Evolutionary conservation across 805 yeast species (phyloP).

Genomic region (Myxozyma monticola): DNA sequence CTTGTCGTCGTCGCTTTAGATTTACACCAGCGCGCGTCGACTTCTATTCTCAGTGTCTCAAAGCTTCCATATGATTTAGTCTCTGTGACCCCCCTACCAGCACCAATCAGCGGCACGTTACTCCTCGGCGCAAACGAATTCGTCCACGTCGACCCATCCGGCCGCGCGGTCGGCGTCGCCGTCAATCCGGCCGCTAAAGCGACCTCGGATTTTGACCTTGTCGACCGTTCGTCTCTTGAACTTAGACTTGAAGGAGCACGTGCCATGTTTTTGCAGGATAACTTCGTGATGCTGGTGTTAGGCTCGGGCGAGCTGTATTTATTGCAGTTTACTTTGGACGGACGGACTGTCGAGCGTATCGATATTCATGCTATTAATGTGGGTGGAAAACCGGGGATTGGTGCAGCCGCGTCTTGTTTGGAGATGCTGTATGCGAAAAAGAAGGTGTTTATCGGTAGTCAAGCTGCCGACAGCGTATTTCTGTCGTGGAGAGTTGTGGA

Average conservation of each 20-base stretch:
- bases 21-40: conserved; percentile 54
- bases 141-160: conserved; percentile 76
- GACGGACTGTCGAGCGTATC: conserved; percentile 40
- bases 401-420: conserved; percentile 21
- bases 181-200: conserved; percentile 55
- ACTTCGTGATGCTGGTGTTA: conserved; percentile 45
- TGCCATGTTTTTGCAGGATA: conserved; percentile 40
- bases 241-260: conserved; percentile 57
- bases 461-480: conserved; percentile 59
- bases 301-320: conserved; percentile 48
- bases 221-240: conserved; percentile 53
- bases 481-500: conserved; percentile 42
- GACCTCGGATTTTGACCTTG: conserved; percentile 44
- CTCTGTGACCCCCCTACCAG: conserved; percentile 59
- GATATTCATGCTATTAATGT: conserved; percentile 6
- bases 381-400: conserved; percentile 3
- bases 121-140: conserved; percentile 73
- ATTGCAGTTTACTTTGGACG: conserved; percentile 43
- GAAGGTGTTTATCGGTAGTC: conserved; percentile 59
- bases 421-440: conserved; percentile 6
- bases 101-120: conserved; percentile 69
- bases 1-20: conserved; percentile 71
- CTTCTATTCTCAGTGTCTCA: conserved; percentile 64
- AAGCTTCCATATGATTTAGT: conserved; percentile 75
- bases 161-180: conserved; percentile 62